Percentiles rank a stretch among this genome's conserved stretches.
Evolutionary conservation across 345 rosid genomes (phyloP).

Genomic region (Citrus mangshanensis): DNA sequence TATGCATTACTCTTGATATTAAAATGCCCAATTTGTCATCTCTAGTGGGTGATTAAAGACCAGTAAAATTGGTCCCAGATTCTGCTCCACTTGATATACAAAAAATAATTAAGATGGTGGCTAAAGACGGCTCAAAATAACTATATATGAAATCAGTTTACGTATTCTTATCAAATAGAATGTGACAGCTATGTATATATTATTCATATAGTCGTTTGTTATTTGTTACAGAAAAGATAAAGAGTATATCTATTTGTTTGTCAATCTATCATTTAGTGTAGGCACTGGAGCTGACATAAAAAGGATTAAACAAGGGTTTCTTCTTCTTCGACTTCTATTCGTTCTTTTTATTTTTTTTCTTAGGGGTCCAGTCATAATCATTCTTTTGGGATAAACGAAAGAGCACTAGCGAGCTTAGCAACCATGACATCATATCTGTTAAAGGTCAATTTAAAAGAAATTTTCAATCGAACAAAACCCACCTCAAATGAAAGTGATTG

Average conservation of each 20-base stretch:
- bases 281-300: neutral
- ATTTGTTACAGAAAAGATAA: no score
- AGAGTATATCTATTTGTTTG: no score
- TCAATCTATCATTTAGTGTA: no score
- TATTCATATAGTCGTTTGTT: no score
- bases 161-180: neutral
- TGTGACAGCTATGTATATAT: neutral
- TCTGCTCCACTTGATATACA: neutral
- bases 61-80: neutral
- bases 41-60: no score
- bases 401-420: neutral
- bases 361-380: neutral
- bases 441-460: neutral
- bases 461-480: neutral
- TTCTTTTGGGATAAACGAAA: neutral
- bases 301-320: neutral
- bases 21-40: neutral
- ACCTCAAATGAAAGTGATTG: slow-evolving; percentile 7
- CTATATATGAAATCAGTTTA: neutral
- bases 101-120: neutral
- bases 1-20: neutral
- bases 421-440: neutral
- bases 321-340: neutral
- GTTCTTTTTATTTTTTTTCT: neutral
- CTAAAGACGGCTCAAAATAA: neutral